A percentile compares a stretch with the other conserved stretches of the same genome.
Evolutionary conservation across 2,329 filamentous ascomycete species (phyloP).

Genomic region (Fusarium sp.): DNA sequence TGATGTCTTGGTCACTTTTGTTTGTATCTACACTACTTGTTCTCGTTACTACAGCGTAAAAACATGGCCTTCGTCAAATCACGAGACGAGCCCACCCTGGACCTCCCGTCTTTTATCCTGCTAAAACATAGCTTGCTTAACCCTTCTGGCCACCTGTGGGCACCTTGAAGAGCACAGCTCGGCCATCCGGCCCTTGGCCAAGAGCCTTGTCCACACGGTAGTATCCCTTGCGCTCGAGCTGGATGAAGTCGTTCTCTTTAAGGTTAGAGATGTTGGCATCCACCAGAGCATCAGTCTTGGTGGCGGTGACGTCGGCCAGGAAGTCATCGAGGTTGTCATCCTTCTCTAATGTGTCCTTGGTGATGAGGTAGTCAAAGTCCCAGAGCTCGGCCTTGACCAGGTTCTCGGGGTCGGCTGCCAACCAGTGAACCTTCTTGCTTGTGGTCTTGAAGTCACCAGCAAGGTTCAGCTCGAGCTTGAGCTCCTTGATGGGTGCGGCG

Average conservation of each 20-base stretch:
- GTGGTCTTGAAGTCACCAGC: conserved; percentile 95
- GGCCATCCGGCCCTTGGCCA: conserved; percentile 64
- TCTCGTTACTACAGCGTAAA: conserved; percentile 33
- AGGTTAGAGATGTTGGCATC: conserved; percentile 85
- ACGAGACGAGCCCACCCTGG: conserved; percentile 9
- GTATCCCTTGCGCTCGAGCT: conserved; percentile 94
- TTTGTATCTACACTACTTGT: conserved; percentile 28
- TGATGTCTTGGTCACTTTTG: conserved; percentile 17
- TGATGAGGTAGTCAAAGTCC: conserved; percentile 96
- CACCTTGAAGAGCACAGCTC: conserved; percentile 71
- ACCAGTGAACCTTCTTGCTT: conserved; percentile 96
- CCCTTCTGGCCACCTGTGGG: conserved; percentile 67
- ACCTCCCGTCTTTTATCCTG: conserved; percentile 13
- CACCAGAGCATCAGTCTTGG: conserved; percentile 80
- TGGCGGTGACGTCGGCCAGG: conserved; percentile 82
- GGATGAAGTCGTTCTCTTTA: conserved; percentile 91
- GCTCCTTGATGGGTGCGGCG: conserved; percentile 71
- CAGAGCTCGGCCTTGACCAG: conserved; percentile 88
- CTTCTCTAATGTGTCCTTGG: conserved; percentile 93
- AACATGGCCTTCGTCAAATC: conserved; percentile 43
- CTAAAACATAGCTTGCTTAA: conserved; percentile 18
- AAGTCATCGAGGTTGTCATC: conserved; percentile 89
- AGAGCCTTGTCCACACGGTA: conserved; percentile 84
- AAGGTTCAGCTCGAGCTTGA: conserved; percentile 90
- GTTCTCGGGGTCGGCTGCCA: conserved; percentile 81